Conservation (phyloP, 805 yeast species). For the Yamadazyma tumulicola region DNA sequence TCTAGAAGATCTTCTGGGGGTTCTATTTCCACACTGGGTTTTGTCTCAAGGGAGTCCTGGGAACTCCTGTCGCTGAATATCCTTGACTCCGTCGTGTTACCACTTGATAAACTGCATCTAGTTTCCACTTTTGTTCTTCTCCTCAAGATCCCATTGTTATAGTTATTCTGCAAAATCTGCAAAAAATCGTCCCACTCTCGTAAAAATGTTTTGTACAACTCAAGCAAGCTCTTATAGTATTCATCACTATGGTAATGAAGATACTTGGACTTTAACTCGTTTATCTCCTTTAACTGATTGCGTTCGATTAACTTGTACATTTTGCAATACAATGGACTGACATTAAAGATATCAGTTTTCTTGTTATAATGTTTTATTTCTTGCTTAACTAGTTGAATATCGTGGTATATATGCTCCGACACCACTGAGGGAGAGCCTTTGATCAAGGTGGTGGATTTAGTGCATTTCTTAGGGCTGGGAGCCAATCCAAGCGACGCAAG, state of each 20-base stretch:
- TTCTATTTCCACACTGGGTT: constrained; percentile 15
- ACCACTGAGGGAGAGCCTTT: constrained; percentile 18
- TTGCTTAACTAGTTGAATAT: constrained; percentile 17
- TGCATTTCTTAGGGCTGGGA: too few species aligned
- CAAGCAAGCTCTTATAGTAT: constrained; percentile 17
- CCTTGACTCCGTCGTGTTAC: background rate
- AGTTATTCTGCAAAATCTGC: constrained; percentile 20
- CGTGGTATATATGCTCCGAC: constrained; percentile 20
- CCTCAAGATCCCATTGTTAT: constrained; percentile 20
- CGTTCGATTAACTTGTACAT: constrained; percentile 18
- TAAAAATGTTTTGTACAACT: constrained; percentile 17
- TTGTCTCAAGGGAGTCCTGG: background rate
- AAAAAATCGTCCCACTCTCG: constrained; percentile 19
- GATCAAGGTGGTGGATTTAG: constrained; percentile 3
- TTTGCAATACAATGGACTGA: constrained; percentile 19
- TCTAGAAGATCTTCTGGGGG: constrained; percentile 37
- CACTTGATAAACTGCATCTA: background rate
- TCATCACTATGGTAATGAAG: constrained; percentile 11
- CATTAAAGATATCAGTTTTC: constrained; percentile 16
- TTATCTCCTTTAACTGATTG: constrained; percentile 17
- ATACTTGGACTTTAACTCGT: constrained; percentile 11
- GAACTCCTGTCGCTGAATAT: background rate
- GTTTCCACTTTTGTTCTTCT: background rate
- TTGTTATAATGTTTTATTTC: constrained; percentile 22
- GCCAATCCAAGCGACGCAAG: too few species aligned